Base-by-base conservation (phyloP, 2,329 filamentous ascomycete species). In the Cladosporium sp. region DNA sequence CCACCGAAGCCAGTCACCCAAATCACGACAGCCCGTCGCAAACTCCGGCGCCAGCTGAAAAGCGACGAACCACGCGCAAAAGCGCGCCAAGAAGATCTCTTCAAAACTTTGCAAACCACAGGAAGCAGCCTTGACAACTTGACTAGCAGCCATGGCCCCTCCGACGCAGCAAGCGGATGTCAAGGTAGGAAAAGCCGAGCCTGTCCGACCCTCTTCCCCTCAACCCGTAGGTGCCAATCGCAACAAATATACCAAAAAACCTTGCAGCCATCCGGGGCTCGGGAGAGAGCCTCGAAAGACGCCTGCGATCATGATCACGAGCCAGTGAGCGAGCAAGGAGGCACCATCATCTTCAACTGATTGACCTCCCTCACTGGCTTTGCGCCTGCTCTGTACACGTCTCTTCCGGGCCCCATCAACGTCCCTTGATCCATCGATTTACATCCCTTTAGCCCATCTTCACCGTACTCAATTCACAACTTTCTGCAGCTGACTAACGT, bases 161-260 rank as follows among this genome's bases (percentile, higher is more conserved):
- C 60, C 68, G 44, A 66, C 66, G 24, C 64, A 65, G 64, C 63
- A 68, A 36, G 65, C 66, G 58, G 71, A 73, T 68, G 66, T 61
- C 44, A 72, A 69, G 67, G 72, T 74, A 74, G 66, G 69, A 67
- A 61, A 64, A 60, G 49, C 58, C 51, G 44, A 49, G 34, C 64
- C 64, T 63, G 51, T 65, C 66, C 59, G 65, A 59, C 68, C 64
- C 51, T 57, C 61, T 64, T 64, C 61, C 51, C 61, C 61, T 54
- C 61, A 47, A 54, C 36, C 41, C 61, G 61, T 64, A 64, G 61
- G 61, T 64, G 51, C 61, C 32, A 44, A 65, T 60, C 47, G 55
- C 21, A 65, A 52, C 41, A 65, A 51, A 59, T 2, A 41, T 30
- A 55, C 52, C 36, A 32, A 59, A 28, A 59, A 28, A 59, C 28